Conservation (phyloP, 1,284 basidiomycete species). For the Kalmanozyma brasiliensis region DNA sequence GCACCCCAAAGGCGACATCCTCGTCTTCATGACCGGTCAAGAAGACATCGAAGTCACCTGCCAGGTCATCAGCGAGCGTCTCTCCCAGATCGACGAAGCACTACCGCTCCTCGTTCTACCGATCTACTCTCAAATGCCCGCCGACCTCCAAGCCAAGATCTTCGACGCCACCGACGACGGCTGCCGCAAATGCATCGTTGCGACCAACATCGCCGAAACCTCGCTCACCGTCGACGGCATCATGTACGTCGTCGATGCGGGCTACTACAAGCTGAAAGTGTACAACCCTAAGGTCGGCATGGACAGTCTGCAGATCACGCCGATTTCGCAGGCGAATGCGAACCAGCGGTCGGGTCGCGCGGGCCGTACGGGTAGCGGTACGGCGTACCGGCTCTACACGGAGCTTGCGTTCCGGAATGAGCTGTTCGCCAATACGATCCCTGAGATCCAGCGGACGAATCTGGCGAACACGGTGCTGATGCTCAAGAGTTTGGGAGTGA, state of each 20-base stretch:
- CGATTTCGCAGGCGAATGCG: constrained; percentile 92
- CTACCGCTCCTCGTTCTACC: constrained; percentile 86
- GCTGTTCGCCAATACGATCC: constrained; percentile 94
- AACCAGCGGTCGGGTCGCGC: constrained; percentile 95
- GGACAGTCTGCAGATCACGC: constrained; percentile 98
- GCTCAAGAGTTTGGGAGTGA: constrained; percentile 92
- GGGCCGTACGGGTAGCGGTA: constrained; percentile 87
- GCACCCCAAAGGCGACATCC: constrained; percentile 90
- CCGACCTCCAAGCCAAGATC: constrained; percentile 97
- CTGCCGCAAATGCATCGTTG: constrained; percentile 93
- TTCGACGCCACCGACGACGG: constrained; percentile 95
- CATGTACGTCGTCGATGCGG: constrained; percentile 93
- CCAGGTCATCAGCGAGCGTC: constrained; percentile 76
- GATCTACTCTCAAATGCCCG: constrained; percentile 99
- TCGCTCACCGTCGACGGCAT: constrained; percentile 96
- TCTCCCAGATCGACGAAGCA: constrained; percentile 89
- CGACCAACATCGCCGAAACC: constrained; percentile 99
- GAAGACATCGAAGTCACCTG: constrained; percentile 86
- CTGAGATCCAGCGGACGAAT: constrained; percentile 98
- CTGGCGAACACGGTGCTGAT: constrained; percentile 94
- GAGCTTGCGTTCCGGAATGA: constrained; percentile 97
- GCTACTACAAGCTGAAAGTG: constrained; percentile 97
- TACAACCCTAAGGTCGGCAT: constrained; percentile 99
- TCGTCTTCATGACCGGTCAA: constrained; percentile 99
- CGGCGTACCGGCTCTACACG: constrained; percentile 93